Conservation (phyloP, 2,329 filamentous ascomycete genomes). For the Paramyrothecium roridum region DNA sequence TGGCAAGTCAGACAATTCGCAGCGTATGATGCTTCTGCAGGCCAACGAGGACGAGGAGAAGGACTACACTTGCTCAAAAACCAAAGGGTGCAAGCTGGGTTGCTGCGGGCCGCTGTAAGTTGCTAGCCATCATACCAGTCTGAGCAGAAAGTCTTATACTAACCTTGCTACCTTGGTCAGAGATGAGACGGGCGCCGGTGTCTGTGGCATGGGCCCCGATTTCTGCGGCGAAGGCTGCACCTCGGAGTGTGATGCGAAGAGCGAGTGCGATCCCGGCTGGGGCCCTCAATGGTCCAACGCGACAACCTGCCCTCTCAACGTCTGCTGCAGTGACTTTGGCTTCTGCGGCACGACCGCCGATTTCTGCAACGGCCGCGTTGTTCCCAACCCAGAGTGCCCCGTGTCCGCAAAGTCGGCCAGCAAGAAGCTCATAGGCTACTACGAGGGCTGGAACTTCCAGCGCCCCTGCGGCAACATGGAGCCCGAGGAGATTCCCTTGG, state of each 20-base stretch:
- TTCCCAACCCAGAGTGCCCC: conserved; percentile 7
- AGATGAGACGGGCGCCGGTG: too few species aligned
- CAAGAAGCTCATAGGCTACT: conserved; percentile 25
- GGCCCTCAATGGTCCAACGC: conserved; percentile 17
- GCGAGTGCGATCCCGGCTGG: conserved; percentile 27
- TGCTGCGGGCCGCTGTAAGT: too few species aligned
- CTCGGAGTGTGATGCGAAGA: conserved; percentile 17
- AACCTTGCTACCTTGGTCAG: too few species aligned
- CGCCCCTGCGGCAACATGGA: conserved; percentile 16
- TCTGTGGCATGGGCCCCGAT: too few species aligned
- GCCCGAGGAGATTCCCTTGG: conserved; percentile 20
- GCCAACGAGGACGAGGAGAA: too few species aligned
- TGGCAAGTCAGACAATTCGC: too few species aligned
- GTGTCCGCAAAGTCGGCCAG: background rate
- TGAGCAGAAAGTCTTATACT: too few species aligned
- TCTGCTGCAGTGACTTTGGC: conserved; percentile 26
- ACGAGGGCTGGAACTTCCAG: conserved; percentile 20
- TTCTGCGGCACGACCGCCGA: conserved; percentile 27
- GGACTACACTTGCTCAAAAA: too few species aligned
- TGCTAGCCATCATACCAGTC: too few species aligned
- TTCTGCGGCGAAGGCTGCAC: too few species aligned
- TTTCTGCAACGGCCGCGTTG: conserved; percentile 15
- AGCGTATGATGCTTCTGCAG: too few species aligned
- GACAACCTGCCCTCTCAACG: conserved; percentile 30
- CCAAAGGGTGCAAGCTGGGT: too few species aligned